These are phyloP conservation scores for Lepiota brunneoincarnata DNA, from an alignment of 768 basidiomycete species.

Conservation along the genomic window DNA sequence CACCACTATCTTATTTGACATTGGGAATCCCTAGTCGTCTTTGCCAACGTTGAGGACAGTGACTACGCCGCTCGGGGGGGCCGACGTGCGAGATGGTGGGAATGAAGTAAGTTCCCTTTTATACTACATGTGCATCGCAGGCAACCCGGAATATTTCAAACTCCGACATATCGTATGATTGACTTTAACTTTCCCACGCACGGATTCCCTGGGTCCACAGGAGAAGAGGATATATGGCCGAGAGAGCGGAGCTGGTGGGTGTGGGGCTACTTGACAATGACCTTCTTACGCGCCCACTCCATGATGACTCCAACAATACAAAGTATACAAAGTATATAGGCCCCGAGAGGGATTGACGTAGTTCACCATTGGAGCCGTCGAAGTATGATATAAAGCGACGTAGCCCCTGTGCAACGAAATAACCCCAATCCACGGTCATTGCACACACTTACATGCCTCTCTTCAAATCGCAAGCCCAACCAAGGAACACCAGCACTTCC, in stretches of 20 bases:
- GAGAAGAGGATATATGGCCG: no score
- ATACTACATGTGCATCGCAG: conserved; percentile 44
- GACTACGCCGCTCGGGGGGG: conserved; percentile 32
- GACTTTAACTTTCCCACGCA: conserved; percentile 37
- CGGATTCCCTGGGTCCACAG: conserved; percentile 29
- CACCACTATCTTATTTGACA: conserved; percentile 99
- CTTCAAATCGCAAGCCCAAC: conserved; percentile 20
- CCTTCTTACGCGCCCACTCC: neutral
- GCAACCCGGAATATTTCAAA: conserved; percentile 41
- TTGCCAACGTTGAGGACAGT: conserved; percentile 29
- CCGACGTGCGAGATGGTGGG: conserved; percentile 40
- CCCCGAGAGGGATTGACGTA: neutral
- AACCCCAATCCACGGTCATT: no score
- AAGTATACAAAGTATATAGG: neutral
- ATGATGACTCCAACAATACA: neutral
- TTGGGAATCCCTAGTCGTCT: conserved; percentile 35
- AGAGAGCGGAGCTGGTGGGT: no score
- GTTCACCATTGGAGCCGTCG: neutral
- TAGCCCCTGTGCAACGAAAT: neutral
- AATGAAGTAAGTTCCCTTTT: conserved; percentile 41
- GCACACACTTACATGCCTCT: conserved; percentile 20
- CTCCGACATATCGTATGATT: conserved; percentile 34
- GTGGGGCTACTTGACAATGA: neutral
- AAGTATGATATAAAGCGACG: conserved; percentile 4
- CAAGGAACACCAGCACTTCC: neutral